phyloP scores from a whole-genome alignment of 345 rosid species.

The Populus ilicifolia region DNA sequence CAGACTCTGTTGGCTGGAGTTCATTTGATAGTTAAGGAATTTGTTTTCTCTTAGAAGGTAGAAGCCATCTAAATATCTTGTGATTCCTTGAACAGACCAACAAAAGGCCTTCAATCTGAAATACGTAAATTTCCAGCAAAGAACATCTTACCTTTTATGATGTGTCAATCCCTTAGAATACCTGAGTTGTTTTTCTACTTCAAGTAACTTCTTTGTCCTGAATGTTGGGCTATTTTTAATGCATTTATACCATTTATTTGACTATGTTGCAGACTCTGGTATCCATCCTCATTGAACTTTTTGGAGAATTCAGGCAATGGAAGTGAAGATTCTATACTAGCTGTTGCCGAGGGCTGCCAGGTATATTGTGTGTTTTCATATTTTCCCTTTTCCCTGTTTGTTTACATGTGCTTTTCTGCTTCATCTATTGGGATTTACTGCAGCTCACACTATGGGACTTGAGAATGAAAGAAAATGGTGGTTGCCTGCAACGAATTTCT shows the following conservation, averaged over 20 bases:
- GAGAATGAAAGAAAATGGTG: conserved; percentile 69
- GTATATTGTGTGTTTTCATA: conserved; percentile 18
- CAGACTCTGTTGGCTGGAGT: neutral
- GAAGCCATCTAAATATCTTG: neutral
- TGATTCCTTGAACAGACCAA: neutral
- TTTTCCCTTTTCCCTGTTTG: neutral
- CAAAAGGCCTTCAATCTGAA: neutral
- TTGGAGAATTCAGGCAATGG: conserved; percentile 38
- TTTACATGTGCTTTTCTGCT: neutral
- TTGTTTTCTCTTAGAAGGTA: neutral
- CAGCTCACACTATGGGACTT: conserved; percentile 60
- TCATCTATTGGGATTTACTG: conserved; percentile 21
- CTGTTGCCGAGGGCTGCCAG: conserved; percentile 67
- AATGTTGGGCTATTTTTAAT: neutral
- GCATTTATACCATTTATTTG: neutral
- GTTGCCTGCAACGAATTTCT: conserved; percentile 53
- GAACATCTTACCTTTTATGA: neutral
- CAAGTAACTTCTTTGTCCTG: neutral
- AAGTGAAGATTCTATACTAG: conserved; percentile 42
- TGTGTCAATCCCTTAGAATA: neutral
- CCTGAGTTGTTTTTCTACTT: neutral
- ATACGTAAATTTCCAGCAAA: neutral
- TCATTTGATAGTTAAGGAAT: neutral
- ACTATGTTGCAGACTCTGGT: conserved; percentile 50
- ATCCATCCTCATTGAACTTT: conserved; percentile 58